phyloP scores from a whole-genome alignment of 2,329 filamentous ascomycete genomes.

The Diplodia corticola region DNA sequence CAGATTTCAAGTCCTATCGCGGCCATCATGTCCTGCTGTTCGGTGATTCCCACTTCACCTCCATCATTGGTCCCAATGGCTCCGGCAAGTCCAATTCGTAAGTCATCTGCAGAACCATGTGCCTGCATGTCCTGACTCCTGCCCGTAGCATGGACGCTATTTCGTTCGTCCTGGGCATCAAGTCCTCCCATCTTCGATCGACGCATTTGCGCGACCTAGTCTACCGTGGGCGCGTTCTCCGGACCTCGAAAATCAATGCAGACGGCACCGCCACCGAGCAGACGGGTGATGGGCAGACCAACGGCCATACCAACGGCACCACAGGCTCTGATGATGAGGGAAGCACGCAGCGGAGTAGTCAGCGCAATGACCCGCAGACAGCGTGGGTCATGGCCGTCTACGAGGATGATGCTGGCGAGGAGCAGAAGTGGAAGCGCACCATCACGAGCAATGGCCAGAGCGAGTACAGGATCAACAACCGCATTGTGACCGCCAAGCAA shows the following conservation, averaged over 20 bases:
- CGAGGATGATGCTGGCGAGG: constrained; percentile 92
- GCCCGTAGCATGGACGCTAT: constrained; percentile 91
- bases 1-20: constrained; percentile 99
- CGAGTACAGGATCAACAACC: constrained; percentile 96
- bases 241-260: constrained; percentile 88
- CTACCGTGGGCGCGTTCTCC: constrained; percentile 90
- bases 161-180: constrained; percentile 97
- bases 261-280: constrained; percentile 71
- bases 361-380: constrained; percentile 77
- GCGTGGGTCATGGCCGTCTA: constrained; percentile 99
- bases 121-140: constrained; percentile 28
- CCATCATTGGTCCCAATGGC: constrained; percentile 98
- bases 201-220: constrained; percentile 91
- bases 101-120: constrained; percentile 37
- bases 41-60: constrained; percentile 97
- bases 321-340: constrained; percentile 32
- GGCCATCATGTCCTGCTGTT: constrained; percentile 93
- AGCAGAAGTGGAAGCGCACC: constrained; percentile 92
- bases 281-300: constrained; percentile 46
- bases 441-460: constrained; percentile 87
- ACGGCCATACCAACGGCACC: constrained; percentile 52
- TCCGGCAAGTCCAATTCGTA: constrained; percentile 98
- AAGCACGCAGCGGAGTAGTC: constrained; percentile 63
- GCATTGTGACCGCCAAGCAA: constrained; percentile 80
- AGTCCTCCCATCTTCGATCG: constrained; percentile 95